Percentiles rank a stretch among this genome's conserved stretches.
Evolutionary conservation across 768 basidiomycete species (phyloP).

Genomic region (Mycena alexandri): DNA sequence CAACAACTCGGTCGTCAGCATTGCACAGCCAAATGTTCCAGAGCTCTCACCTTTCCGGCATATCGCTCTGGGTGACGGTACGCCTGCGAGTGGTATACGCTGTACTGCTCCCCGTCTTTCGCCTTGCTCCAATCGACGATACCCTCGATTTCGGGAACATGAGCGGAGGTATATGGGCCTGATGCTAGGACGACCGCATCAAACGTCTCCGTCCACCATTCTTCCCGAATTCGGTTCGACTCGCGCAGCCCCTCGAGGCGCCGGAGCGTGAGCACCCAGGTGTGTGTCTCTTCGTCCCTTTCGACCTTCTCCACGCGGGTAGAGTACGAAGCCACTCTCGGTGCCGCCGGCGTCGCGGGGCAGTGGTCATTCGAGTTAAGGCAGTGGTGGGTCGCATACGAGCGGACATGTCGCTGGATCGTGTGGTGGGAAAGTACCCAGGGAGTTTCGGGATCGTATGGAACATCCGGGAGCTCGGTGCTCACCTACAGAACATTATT

Average conservation of each 20-base stretch:
- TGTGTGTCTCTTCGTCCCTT: conserved; percentile 38
- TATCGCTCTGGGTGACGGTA: conserved; percentile 46
- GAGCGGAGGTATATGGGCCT: conserved; percentile 45
- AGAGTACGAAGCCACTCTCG: conserved; percentile 43
- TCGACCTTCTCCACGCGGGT: conserved; percentile 53
- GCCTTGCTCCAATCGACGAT: conserved; percentile 42
- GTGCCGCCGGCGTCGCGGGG: conserved; percentile 19
- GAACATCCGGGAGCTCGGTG: conserved; percentile 30
- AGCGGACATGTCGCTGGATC: conserved; percentile 29
- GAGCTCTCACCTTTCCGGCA: conserved; percentile 41
- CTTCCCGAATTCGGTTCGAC: conserved; percentile 30
- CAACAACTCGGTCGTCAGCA: no score
- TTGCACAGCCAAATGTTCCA: background rate
- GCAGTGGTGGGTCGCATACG: conserved; percentile 29
- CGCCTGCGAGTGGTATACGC: conserved; percentile 46
- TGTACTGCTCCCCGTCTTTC: conserved; percentile 32
- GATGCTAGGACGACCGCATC: conserved; percentile 48
- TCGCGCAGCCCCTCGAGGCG: conserved; percentile 33
- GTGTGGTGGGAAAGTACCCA: conserved; percentile 25
- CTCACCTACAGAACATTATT: conserved; percentile 3
- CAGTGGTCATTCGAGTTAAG: conserved; percentile 29
- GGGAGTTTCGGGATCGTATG: conserved; percentile 16
- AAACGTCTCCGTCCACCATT: conserved; percentile 46
- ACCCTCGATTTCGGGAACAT: conserved; percentile 48
- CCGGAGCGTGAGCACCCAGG: conserved; percentile 39